Conservation (phyloP, 768 basidiomycete genomes). For the Cyathus striatus region DNA sequence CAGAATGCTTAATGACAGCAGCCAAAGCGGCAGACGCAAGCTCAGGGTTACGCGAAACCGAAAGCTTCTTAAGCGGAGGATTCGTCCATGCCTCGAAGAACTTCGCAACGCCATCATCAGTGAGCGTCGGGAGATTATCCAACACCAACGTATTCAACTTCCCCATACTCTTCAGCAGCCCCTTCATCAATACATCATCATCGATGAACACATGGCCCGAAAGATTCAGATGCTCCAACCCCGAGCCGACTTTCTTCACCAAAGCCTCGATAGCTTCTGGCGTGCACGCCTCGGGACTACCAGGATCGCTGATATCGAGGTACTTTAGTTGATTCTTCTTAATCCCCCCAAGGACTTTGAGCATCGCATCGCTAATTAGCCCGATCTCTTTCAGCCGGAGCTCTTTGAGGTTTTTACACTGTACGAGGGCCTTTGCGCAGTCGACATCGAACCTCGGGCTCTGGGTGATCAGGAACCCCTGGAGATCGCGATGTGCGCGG, state of each 20-base stretch:
- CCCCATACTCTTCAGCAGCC: constrained; percentile 46
- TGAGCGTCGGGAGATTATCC: constrained; percentile 52
- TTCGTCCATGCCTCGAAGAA: constrained; percentile 66
- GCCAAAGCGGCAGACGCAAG: constrained; percentile 50
- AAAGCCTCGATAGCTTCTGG: constrained; percentile 54
- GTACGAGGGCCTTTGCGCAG: constrained; percentile 58
- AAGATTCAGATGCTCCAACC: constrained; percentile 61
- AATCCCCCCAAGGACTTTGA: constrained; percentile 38
- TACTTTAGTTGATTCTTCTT: constrained; percentile 34
- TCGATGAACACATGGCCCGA: constrained; percentile 62
- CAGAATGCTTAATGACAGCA: constrained; percentile 68
- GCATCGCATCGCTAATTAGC: constrained; percentile 52
- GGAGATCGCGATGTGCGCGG: constrained; percentile 52
- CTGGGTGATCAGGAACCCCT: constrained; percentile 76
- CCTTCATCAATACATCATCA: constrained; percentile 54
- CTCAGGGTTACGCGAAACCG: constrained; percentile 58
- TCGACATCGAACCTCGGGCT: constrained; percentile 80
- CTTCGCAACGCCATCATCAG: constrained; percentile 60
- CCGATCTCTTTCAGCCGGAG: constrained; percentile 81
- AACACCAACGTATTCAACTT: constrained; percentile 50
- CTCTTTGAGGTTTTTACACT: constrained; percentile 47
- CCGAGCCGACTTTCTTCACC: constrained; percentile 47
- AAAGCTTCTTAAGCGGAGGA: constrained; percentile 44
- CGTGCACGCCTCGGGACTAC: constrained; percentile 43
- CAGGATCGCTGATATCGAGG: constrained; percentile 69